Base-by-base conservation (phyloP, 495 filamentous ascomycete genomes). In the Hapsidospora chrysogenum region DNA sequence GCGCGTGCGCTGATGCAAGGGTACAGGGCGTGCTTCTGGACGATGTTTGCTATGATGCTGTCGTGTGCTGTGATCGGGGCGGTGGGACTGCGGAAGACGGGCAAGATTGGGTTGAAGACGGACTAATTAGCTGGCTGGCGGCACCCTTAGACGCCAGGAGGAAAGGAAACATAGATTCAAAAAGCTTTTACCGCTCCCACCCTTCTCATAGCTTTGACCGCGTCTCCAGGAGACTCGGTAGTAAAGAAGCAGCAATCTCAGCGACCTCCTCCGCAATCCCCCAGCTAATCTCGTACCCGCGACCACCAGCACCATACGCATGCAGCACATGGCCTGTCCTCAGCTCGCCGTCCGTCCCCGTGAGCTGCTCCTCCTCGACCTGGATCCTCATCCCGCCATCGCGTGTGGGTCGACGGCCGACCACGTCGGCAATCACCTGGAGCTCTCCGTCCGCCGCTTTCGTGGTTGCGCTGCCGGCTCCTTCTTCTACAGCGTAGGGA, bases 231-330 rank as follows among this genome's bases (percentile, higher is more conserved):
- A n/a, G n/a, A n/a, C n/a, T n/a, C n/a, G n/a, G n/a, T n/a, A n/a
- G n/a, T n/a, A n/a, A n/a, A n/a, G n/a, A n/a, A n/a, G n/a, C 23
- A 26, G 23, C 34, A 33, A 30, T 18, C 31, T 8, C 20, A 13
- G 26, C 4, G 1, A 63, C 61, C 4, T 35, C 52, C 20, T 61
- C 52, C 0, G 63, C 63, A 17, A 61, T 56, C 0, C 60, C 63
- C 61, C 61, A 67, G 5, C 53, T 60, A 9, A 64, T 38, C 51
- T 65, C 63, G 41, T 63, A 76, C 0, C 74, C 74, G 23, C 74
- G 53, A 4, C 73, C 74, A 10, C 72, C 74, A 36, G 70, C 53
- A 10, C 74, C 74, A 48, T 77, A 78, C 4, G 68, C 73, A 58
- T 78, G 73, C 27, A 78, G 61, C 13, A 77, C 49, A 26, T 26